Evolutionary conservation across 2,329 filamentous ascomycete species (phyloP), one percentile per base, ranked within the genome.

Genomic region (Cercospora beticola): DNA sequence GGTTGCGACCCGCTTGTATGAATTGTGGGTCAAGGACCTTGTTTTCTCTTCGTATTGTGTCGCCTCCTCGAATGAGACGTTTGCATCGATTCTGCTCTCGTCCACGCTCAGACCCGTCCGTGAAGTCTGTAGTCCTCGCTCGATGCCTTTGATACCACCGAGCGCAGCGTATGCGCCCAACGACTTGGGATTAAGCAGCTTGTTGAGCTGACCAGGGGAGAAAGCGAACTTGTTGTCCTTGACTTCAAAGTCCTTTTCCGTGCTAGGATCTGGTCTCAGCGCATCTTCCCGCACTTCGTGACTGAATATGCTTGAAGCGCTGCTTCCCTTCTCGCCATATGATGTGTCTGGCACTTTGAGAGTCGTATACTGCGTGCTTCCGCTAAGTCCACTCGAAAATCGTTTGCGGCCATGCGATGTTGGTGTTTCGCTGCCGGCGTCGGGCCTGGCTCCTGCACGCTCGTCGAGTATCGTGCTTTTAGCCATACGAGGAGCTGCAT

Each of bases 171-270:
- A 92, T 8, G 91, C 92, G 31, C 86, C 83, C 68, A 92, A 82
- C 72, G 86, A 93, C 80, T 95, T 95, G 1, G 92, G 92, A 71
- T 94, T 93, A 62, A 93, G 83, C 5, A 94, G 82, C 80, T 94
- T 94, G 72, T 89, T 90, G 69, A 97, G 84, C 76, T 95, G 90
- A 10, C 94, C 93, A 8, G 89, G 89, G 1, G 89, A 88, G 77
- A 92, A 97, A 16, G 92, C 93, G 76, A 97, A 97, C 0, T 90
- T 90, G 78, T 95, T 97, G 77, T 93, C 84, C 6, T 90, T 85
- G 16, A 94, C 86, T 60, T 87, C 74, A 74, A 96, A 97, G 71
- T 94, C 92, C 18, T 82, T 84, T 77, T 94, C 91, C 64, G 89
- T 91, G 10, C 89, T 90, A 1, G 88, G 90, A 76, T 96, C 92